Conservation (phyloP, 805 yeast genomes). For the Yarrowia sp. region DNA sequence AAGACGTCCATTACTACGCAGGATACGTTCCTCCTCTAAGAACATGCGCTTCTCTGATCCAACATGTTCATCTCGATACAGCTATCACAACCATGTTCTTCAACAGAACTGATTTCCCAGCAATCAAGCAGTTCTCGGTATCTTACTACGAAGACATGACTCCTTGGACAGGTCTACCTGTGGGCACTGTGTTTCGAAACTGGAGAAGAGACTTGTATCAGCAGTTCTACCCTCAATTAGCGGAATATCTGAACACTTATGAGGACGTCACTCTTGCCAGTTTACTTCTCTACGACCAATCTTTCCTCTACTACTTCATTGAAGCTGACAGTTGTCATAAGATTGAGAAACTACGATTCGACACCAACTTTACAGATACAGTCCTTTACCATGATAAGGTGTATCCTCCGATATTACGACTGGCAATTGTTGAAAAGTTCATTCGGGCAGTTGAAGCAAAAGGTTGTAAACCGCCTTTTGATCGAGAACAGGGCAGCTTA, state of each 20-base stretch:
- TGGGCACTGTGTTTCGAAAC: slow-evolving; percentile 19
- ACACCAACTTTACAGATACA: slow-evolving; percentile 14
- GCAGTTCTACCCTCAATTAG: slow-evolving; percentile 24
- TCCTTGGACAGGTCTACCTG: slow-evolving; percentile 14
- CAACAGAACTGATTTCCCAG: not conserved
- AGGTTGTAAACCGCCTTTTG: slow-evolving; percentile 4
- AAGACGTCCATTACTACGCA: slow-evolving; percentile 5
- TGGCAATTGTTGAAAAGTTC: slow-evolving; percentile 26
- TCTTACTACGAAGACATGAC: slow-evolving; percentile 22
- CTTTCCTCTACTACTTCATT: slow-evolving; percentile 24
- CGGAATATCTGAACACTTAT: slow-evolving; percentile 2
- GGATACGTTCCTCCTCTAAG: slow-evolving; percentile 18
- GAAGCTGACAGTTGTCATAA: slow-evolving; percentile 22
- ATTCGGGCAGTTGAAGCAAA: slow-evolving; percentile 6
- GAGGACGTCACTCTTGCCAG: slow-evolving; percentile 5
- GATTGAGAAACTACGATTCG: slow-evolving; percentile 12
- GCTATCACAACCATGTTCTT: slow-evolving; percentile 28
- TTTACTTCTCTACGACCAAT: slow-evolving; percentile 10
- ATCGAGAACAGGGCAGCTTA: slow-evolving; percentile 5
- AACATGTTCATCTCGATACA: slow-evolving; percentile 16
- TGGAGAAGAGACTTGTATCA: slow-evolving; percentile 24
- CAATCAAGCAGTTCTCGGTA: slow-evolving; percentile 11
- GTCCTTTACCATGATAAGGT: slow-evolving; percentile 26
- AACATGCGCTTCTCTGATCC: slow-evolving; percentile 9
- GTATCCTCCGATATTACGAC: slow-evolving; percentile 13